These are phyloP conservation scores for Spathaspora sp. DNA, from an alignment of 1,139 yeast species.

Conservation along the genomic window DNA sequence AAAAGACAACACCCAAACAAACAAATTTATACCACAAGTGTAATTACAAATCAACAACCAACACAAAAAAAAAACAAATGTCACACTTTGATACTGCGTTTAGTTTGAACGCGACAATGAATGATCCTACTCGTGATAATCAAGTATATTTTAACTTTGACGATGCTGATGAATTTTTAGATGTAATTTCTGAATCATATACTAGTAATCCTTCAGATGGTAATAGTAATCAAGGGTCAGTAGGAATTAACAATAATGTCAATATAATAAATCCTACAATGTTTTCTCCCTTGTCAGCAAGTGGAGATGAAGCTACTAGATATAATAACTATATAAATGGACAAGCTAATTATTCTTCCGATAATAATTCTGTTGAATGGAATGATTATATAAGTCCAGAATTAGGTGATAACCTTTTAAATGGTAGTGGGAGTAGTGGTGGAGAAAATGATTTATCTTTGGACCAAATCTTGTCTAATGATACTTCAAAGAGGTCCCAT, in stretches of 20 bases:
- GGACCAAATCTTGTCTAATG: conserved; percentile 6
- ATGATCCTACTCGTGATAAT: background rate
- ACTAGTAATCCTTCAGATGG: conserved; percentile 9
- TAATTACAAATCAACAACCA: too few relatives aligned
- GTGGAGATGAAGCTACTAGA: conserved; percentile 11
- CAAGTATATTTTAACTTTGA: conserved; percentile 29
- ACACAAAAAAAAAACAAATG: conserved; percentile 2
- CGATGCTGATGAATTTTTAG: conserved; percentile 35
- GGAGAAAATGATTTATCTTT: conserved; percentile 3
- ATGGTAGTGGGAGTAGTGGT: conserved; percentile 2
- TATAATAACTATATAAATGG: conserved; percentile 8
- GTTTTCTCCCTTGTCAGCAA: conserved; percentile 11
- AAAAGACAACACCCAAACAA: too few relatives aligned
- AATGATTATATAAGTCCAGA: conserved; percentile 3
- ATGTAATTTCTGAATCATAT: conserved; percentile 26
- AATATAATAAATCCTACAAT: conserved; percentile 5
- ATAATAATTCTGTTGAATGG: conserved; percentile 10
- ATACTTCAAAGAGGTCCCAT: conserved; percentile 9
- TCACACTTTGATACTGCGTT: conserved; percentile 14
- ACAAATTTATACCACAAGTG: too few relatives aligned
- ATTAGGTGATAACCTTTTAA: background rate
- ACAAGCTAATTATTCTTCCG: conserved; percentile 9
- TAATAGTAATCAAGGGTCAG: background rate
- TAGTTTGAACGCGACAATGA: background rate
- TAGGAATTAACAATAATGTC: background rate